phyloP scores from a whole-genome alignment of 768 basidiomycete genomes.

The Serendipita indica region DNA sequence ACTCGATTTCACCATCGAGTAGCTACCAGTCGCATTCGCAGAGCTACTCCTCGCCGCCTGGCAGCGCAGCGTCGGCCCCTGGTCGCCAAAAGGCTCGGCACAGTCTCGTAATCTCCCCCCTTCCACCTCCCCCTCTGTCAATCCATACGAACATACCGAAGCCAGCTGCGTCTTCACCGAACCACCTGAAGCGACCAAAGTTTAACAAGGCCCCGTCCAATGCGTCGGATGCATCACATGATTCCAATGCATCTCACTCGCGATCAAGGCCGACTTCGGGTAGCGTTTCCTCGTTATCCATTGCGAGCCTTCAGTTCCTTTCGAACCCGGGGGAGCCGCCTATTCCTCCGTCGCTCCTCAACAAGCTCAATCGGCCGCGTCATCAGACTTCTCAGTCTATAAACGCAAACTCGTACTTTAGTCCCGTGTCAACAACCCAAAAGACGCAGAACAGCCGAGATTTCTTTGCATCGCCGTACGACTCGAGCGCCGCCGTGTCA shows the following conservation, averaged over 20 bases:
- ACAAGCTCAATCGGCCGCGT: not conserved
- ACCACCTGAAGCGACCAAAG: not conserved
- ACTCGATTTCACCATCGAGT: not conserved
- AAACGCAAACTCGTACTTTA: conserved; percentile 2
- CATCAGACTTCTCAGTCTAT: not conserved
- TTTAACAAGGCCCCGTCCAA: not conserved
- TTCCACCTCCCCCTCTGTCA: not conserved
- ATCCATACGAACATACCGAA: not conserved
- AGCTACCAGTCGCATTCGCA: not conserved
- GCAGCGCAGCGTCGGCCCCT: not conserved
- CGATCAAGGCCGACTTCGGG: conserved; percentile 1
- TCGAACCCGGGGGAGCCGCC: conserved; percentile 5
- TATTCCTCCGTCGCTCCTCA: not conserved
- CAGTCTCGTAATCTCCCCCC: not conserved
- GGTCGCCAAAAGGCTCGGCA: not conserved
- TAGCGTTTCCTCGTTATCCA: not conserved
- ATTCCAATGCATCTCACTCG: not conserved
- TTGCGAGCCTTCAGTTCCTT: conserved; percentile 1
- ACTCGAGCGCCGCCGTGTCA: not conserved
- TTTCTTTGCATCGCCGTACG: conserved; percentile 5
- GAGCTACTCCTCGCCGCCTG: not conserved
- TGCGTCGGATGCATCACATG: not conserved
- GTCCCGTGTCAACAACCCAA: not conserved
- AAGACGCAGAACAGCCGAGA: not conserved
- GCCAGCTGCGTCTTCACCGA: not conserved